Conservation (phyloP, 768 basidiomycete species). For the Boletus rubroflammeus region DNA sequence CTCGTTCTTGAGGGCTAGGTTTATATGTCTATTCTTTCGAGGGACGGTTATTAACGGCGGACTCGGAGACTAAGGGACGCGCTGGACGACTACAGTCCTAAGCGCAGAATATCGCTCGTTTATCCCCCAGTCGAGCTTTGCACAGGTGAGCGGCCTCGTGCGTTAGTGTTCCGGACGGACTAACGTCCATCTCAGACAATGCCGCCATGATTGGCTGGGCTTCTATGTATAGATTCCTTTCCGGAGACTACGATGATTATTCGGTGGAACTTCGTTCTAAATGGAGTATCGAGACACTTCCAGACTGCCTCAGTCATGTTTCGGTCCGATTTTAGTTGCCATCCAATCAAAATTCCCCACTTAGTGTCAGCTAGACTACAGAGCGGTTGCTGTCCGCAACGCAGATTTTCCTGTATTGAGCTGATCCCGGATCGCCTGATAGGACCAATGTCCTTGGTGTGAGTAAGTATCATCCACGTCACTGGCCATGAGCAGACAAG, state of each 20-base stretch:
- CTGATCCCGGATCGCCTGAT: neutral
- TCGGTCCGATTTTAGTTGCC: neutral
- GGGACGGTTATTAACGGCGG: neutral
- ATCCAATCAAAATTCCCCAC: neutral
- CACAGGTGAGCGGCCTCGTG: slow-evolving; percentile 52
- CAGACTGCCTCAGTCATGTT: neutral
- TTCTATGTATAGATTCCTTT: slow-evolving; percentile 75
- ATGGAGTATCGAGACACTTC: slow-evolving; percentile 69
- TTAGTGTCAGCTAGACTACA: neutral
- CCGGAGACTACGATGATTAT: slow-evolving; percentile 57
- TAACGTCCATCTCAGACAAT: slow-evolving; percentile 58
- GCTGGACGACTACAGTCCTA: slow-evolving; percentile 26
- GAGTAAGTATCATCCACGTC: neutral
- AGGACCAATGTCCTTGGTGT: neutral
- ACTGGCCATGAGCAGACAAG: too few relatives aligned
- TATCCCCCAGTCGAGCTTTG: slow-evolving; percentile 81
- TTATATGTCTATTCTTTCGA: slow-evolving; percentile 10
- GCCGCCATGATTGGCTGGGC: slow-evolving; percentile 98
- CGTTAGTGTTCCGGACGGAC: neutral
- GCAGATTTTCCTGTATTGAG: neutral
- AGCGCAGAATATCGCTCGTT: slow-evolving; percentile 42
- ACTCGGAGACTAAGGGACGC: slow-evolving; percentile 32
- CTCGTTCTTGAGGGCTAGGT: slow-evolving; percentile 62
- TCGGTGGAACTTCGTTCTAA: slow-evolving; percentile 57
- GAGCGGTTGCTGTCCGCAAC: neutral